phyloP scores from a whole-genome alignment of 1,284 basidiomycete genomes.

The Melanopsichium pennsylvanicum region DNA sequence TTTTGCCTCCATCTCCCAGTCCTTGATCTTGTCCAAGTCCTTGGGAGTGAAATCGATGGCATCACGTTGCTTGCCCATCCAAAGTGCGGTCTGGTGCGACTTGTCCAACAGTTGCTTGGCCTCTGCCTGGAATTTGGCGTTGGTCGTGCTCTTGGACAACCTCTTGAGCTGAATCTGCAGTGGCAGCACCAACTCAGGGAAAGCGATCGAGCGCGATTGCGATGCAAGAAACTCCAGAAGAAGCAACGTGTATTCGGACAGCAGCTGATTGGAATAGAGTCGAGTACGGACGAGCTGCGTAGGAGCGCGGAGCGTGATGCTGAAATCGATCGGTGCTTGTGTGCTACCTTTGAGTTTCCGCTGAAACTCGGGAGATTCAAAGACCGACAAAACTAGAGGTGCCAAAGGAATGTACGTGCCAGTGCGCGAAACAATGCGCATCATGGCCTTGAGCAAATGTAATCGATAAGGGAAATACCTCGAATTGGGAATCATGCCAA shows the following conservation, averaged over 20 bases:
- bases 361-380: slow-evolving; percentile 79
- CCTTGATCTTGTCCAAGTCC: slow-evolving; percentile 44
- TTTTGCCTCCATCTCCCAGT: slow-evolving; percentile 34
- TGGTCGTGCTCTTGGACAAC: slow-evolving; percentile 50
- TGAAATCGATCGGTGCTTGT: slow-evolving; percentile 86
- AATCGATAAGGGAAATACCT: slow-evolving; percentile 83
- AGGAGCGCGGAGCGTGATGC: slow-evolving; percentile 84
- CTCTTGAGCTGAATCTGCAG: slow-evolving; percentile 71
- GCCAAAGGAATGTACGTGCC: slow-evolving; percentile 87
- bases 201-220: slow-evolving; percentile 73
- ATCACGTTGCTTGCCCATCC: slow-evolving; percentile 52
- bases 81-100: slow-evolving; percentile 51
- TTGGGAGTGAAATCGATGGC: slow-evolving; percentile 62
- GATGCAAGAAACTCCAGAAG: slow-evolving; percentile 78
- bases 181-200: slow-evolving; percentile 92
- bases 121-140: slow-evolving; percentile 47
- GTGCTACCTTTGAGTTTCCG: slow-evolving; percentile 87
- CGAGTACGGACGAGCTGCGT: slow-evolving; percentile 88
- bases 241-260: slow-evolving; percentile 81
- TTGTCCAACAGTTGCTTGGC: slow-evolving; percentile 58
- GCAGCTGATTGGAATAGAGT: slow-evolving; percentile 82
- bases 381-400: slow-evolving; percentile 83
- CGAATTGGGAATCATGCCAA: slow-evolving; percentile 85
- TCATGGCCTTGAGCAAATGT: slow-evolving; percentile 76
- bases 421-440: slow-evolving; percentile 79